Evolutionary conservation across 129 eudicot genomes (phyloP).

Genomic region (Escallonia rubra): DNA sequence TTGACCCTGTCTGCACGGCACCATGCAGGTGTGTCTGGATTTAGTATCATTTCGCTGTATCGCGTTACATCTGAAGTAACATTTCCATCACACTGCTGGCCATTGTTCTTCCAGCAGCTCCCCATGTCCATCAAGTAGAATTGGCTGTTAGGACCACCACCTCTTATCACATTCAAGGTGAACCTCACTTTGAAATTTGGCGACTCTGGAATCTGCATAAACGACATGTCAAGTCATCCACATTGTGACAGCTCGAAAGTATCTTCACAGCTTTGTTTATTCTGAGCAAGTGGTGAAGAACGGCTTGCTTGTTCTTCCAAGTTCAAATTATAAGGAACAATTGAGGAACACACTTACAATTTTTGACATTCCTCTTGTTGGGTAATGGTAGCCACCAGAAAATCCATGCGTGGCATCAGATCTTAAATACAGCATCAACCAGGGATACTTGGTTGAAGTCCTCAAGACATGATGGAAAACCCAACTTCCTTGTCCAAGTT

Average conservation of each 20-base stretch:
- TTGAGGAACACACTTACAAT: constrained; percentile 19
- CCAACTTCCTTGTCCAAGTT: constrained; percentile 42
- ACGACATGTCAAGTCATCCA: not conserved
- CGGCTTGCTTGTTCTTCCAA: too few species aligned
- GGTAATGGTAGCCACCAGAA: constrained; percentile 47
- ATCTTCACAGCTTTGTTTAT: too few species aligned
- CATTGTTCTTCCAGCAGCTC: constrained; percentile 56
- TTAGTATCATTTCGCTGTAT: constrained; percentile 47
- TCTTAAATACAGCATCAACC: constrained; percentile 50
- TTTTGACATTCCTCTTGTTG: constrained; percentile 36
- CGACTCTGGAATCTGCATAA: constrained; percentile 31
- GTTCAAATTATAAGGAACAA: not conserved
- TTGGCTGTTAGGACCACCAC: constrained; percentile 41
- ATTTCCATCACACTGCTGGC: constrained; percentile 33
- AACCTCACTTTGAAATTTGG: constrained; percentile 42
- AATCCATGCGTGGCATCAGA: constrained; percentile 37
- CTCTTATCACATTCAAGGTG: constrained; percentile 26
- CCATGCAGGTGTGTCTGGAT: constrained; percentile 28
- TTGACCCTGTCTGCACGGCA: constrained; percentile 14
- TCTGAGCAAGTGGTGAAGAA: not conserved
- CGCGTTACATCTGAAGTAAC: constrained; percentile 37
- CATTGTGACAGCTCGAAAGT: too few species aligned
- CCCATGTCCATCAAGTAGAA: constrained; percentile 52
- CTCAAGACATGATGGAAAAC: constrained; percentile 27
- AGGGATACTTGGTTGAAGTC: constrained; percentile 44